Evolutionary conservation across 352 stramenopile species (phyloP), one percentile per base, ranked within the genome.

Genomic region (Pythium plurisporium): DNA sequence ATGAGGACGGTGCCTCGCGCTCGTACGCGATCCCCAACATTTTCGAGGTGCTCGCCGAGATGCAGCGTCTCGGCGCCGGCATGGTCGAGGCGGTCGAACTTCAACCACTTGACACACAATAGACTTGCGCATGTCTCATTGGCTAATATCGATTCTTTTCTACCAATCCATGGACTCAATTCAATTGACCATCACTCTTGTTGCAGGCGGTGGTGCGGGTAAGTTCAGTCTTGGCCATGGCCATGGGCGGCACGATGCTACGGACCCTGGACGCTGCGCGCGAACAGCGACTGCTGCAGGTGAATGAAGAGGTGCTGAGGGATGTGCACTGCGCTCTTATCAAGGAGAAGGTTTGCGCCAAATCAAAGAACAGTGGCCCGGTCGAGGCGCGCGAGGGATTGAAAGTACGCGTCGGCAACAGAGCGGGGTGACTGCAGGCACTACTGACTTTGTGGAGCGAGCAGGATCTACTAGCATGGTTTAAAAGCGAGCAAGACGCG

Each of bases 31-130:
- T 93, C 33, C 82, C 82, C 25, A 93, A 89, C 63, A 72, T 89
- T 49, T 87, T 89, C 38, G 80, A 93, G 58, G 67, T 87, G 23
- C 65, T 93, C 47, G 74, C 76, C 25, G 79, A 88, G 51, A 93
- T 93, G 73, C 72, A 86, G 56, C 76, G 65, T 25, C 64, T 89
- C 12, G 79, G 82, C 43, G 66, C 80, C 17, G 73, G 72, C 36
- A 91, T 93, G 66, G 71, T 91, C 50, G 46, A 72, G 12, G 40
- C 59, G 25, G 52, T 91, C 19, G 53, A 63, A 38, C 42, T 93
- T 33, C 73, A 88, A 51, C 79, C 81, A 10, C 87, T 87, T 4
- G 52, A 62, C 27, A 43, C 30, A 37, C 37, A 62, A 65, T 70
- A 72, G 43, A 55, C 53, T 52, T 49, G 2, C 11, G 15, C 9